Evolutionary conservation across 768 basidiomycete species (phyloP).

Genomic region (Phallus indusiatus): DNA sequence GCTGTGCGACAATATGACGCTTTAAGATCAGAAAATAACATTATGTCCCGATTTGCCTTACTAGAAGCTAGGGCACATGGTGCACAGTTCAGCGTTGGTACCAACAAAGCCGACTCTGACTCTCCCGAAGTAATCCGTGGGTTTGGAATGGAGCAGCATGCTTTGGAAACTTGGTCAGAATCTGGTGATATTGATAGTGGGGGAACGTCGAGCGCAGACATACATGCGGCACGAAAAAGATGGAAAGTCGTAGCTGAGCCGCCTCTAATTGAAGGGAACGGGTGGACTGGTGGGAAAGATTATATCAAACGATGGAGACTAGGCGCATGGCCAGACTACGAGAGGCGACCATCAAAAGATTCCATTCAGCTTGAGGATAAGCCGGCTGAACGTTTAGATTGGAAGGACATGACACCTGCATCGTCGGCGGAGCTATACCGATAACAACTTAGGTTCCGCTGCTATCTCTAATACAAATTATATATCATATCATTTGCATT

Average conservation of each 20-base stretch:
- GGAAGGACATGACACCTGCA: not conserved
- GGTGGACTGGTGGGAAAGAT: slow-evolving; percentile 67
- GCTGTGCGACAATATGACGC: slow-evolving; percentile 83
- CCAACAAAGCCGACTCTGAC: not conserved
- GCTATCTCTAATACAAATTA: no score
- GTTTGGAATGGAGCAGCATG: slow-evolving; percentile 52
- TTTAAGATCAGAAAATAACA: slow-evolving; percentile 75
- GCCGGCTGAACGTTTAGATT: not conserved
- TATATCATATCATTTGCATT: no score
- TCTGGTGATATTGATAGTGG: slow-evolving; percentile 49
- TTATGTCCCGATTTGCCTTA: slow-evolving; percentile 65
- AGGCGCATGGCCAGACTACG: slow-evolving; percentile 58
- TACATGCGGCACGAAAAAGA: slow-evolving; percentile 57
- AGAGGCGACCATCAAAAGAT: slow-evolving; percentile 11
- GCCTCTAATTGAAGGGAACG: slow-evolving; percentile 31
- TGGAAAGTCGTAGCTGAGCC: slow-evolving; percentile 51
- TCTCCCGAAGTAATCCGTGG: slow-evolving; percentile 47
- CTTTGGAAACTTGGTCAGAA: slow-evolving; percentile 49
- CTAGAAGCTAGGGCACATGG: slow-evolving; percentile 76
- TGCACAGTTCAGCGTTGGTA: slow-evolving; percentile 40
- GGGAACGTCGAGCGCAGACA: slow-evolving; percentile 13
- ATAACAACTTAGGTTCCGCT: not conserved
- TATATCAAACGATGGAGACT: slow-evolving; percentile 67
- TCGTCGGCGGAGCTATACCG: not conserved
- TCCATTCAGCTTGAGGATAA: not conserved